Base-by-base conservation (phyloP, 768 basidiomycete species). In the Crucibulum laeve region DNA sequence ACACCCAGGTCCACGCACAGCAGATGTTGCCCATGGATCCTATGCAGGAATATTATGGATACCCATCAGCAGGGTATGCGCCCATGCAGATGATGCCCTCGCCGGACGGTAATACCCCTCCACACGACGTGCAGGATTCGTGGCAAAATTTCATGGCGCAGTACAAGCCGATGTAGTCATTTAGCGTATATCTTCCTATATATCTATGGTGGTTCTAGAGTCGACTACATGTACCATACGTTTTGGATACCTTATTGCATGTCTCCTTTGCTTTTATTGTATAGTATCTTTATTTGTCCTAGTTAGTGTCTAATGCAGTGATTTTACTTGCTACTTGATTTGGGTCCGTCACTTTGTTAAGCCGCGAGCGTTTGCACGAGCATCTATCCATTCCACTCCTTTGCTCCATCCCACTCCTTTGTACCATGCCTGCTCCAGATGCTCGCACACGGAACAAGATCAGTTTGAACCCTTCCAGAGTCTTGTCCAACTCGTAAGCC, bases 381-480 rank as follows among this genome's bases (percentile, higher is more conserved):
- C 6, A 37, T 14, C 33, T 46, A 15, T 45, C 44, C 21, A 21
- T 33, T 6, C 25, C 37, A 13, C 36, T 50, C 49, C 44, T 22
- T 24, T 30, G 13, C 26, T 28, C 3, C 40, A 14, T 14, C 37
- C 36, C 42, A 38, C 42, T 36, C 36, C 41, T 42, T 42, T 17
- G 33, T 34, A 46, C 46, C 25, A 81, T 82, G 81, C 72, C 79
- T 62, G 76, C 64, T 43, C 80, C 80, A 57, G 81, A 83, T 76
- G 81, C 80, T 50, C 74, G 76, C 57, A 81, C 78, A 45, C 74
- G 82, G 51, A 77, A 67, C 53, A 83, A 77, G 68, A 80, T 83
- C 39, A 77, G 76, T 52, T 57, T 84, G 54, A 79, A 72, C 50
- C 77, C 79, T 40, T 65, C 72, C 19, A 75, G 64, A 53, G 67